phyloP scores from a whole-genome alignment of 805 yeast species.

The Cephaloascus albidus region DNA sequence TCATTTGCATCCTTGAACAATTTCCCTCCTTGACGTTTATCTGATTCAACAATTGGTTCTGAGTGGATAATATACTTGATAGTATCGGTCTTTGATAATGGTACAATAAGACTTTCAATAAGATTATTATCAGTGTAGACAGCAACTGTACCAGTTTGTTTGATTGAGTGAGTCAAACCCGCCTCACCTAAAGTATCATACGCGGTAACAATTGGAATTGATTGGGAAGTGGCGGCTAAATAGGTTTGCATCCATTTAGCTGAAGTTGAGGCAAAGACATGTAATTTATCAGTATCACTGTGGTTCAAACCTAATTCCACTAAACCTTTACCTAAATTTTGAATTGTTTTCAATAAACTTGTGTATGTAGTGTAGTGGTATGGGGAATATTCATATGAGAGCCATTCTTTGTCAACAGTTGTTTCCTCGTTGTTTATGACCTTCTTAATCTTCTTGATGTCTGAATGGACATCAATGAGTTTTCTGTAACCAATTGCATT shows the following conservation, averaged over 20 bases:
- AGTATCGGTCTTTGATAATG: conserved; percentile 52
- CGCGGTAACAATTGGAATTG: conserved; percentile 87
- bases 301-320: conserved; percentile 65
- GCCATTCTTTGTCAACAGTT: conserved; percentile 80
- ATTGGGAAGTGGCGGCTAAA: conserved; percentile 68
- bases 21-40: conserved; percentile 55
- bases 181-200: conserved; percentile 90
- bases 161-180: conserved; percentile 79
- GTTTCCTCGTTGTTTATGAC: conserved; percentile 66
- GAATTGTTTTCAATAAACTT: conserved; percentile 41
- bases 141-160: conserved; percentile 70
- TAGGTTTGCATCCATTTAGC: conserved; percentile 86
- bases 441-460: conserved; percentile 66
- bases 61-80: conserved; percentile 67
- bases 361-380: conserved; percentile 59
- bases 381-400: conserved; percentile 67
- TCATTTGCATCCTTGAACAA: conserved; percentile 45
- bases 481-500: conserved; percentile 74
- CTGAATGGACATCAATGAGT: conserved; percentile 62
- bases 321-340: conserved; percentile 66
- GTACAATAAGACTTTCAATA: conserved; percentile 56
- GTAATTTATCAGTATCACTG: conserved; percentile 50
- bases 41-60: conserved; percentile 51
- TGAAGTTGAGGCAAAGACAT: conserved; percentile 83
- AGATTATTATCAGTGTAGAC: conserved; percentile 79